These are phyloP conservation scores for Piloderma croceum DNA, from an alignment of 768 basidiomycete genomes.

Conservation along the genomic window DNA sequence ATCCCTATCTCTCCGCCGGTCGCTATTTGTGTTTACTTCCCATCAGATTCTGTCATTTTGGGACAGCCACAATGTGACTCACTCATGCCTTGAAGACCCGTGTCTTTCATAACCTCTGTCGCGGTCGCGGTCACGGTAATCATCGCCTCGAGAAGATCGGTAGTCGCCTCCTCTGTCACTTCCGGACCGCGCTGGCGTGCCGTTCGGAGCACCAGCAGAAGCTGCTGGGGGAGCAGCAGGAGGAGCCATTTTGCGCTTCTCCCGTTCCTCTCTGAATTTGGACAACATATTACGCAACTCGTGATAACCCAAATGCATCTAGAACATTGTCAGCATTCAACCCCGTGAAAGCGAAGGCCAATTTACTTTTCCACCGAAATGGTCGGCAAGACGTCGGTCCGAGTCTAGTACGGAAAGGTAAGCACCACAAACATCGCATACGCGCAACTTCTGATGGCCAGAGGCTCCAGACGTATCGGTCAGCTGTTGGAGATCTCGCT, in stretches of 20 bases:
- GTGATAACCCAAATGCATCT: conserved; percentile 99
- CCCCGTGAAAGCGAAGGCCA: background rate
- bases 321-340: conserved; percentile 17
- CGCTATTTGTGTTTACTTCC: too few relatives aligned
- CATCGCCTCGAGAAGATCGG: conserved; percentile 55
- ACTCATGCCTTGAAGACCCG: conserved; percentile 69
- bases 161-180: conserved; percentile 46
- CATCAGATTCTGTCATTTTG: background rate
- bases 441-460: conserved; percentile 98
- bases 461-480: conserved; percentile 98
- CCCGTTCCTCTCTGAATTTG: conserved; percentile 88
- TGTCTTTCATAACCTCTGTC: conserved; percentile 68
- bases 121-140: conserved; percentile 61
- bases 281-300: conserved; percentile 91
- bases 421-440: conserved; percentile 99
- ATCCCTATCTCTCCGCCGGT: conserved; percentile 67
- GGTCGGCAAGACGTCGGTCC: conserved; percentile 96
- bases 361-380: conserved; percentile 97
- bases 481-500: conserved; percentile 92
- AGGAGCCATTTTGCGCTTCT: conserved; percentile 62
- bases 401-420: conserved; percentile 97
- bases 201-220: conserved; percentile 28
- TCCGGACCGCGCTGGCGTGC: conserved; percentile 35
- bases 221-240: conserved; percentile 32
- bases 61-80: conserved; percentile 30